phyloP scores from a whole-genome alignment of 345 rosid genomes.

The Salix caprea region DNA sequence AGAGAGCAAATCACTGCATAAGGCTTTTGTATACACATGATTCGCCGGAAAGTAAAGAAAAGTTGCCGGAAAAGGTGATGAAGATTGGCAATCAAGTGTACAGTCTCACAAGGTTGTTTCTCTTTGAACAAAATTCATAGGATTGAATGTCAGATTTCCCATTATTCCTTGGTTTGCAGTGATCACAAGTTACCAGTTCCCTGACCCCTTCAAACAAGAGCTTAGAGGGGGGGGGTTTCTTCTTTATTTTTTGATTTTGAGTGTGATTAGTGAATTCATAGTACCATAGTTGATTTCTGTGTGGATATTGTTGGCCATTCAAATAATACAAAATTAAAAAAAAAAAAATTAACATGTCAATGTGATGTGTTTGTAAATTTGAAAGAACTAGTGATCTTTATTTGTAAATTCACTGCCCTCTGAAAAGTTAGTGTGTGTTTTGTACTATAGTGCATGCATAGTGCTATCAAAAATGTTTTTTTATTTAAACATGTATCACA shows the following conservation, averaged over 20 bases:
- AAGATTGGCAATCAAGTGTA: slow-evolving; percentile 21
- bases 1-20: slow-evolving; percentile 26
- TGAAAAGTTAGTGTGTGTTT: no score
- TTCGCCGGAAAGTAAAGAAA: background rate
- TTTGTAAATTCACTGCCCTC: no score
- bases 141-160: background rate
- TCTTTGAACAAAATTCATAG: background rate
- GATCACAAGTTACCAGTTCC: background rate
- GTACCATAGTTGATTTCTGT: background rate
- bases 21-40: slow-evolving; percentile 3
- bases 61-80: background rate
- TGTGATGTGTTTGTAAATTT: background rate
- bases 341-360: background rate
- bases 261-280: slow-evolving; percentile 15
- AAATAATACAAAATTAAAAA: background rate
- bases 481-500: no score
- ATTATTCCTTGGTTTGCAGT: background rate
- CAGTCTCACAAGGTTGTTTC: slow-evolving; percentile 18
- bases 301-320: background rate
- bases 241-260: background rate
- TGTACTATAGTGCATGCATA: no score
- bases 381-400: background rate
- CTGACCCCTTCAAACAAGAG: background rate
- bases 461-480: no score
- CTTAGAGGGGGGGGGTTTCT: background rate